Base-by-base conservation (phyloP, 495 filamentous ascomycete species). In the Penicillium diatomitis region DNA sequence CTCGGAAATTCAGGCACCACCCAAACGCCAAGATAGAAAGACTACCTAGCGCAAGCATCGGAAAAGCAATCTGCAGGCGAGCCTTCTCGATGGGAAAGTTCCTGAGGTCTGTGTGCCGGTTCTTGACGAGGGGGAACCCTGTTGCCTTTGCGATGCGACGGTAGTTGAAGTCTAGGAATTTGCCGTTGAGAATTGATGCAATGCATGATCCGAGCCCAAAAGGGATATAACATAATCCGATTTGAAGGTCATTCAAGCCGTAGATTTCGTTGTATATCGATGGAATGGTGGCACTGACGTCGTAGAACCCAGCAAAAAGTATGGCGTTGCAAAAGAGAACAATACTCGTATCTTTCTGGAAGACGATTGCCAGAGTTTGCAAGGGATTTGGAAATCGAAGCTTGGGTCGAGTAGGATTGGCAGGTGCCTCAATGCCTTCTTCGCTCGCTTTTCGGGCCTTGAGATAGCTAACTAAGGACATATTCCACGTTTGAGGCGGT, bases 161-260 rank as follows among this genome's bases (percentile, higher is more conserved):
- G 56, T 73, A 79, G 46, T 76, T 76, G 20, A 52, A 52, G 47
- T 78, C 76, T 52, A 78, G 50, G 59, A 95, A 85, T 64, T 91
- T 88, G 51, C 91, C 91, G 61, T 90, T 88, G 52, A 87, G 82
- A 51, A 95, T 83, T 36, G 88, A 87, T 50, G 89, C 92, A 44
- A 95, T 81, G 42, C 86, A 88, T 44, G 91, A 67, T 12, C 75
- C 74, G 0, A 68, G 48, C 0, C 69, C 70, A 34, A 73, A 66
- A 4, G 76, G 65, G 6, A 78, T 64, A 33, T 71, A 78, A 44
- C 67, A 69, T 2, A 76, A 58, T n/a, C 76, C 76, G 34, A 78
- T 55, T 27, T 75, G 55, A 27, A 80, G 61, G 40, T 75, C 73
- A 47, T 76, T 58, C 31, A 74, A 67, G 9, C 60, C 60, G 54